These are phyloP conservation scores for Westerdykella ornata DNA, from an alignment of 2,329 filamentous ascomycete species.

Conservation along the genomic window DNA sequence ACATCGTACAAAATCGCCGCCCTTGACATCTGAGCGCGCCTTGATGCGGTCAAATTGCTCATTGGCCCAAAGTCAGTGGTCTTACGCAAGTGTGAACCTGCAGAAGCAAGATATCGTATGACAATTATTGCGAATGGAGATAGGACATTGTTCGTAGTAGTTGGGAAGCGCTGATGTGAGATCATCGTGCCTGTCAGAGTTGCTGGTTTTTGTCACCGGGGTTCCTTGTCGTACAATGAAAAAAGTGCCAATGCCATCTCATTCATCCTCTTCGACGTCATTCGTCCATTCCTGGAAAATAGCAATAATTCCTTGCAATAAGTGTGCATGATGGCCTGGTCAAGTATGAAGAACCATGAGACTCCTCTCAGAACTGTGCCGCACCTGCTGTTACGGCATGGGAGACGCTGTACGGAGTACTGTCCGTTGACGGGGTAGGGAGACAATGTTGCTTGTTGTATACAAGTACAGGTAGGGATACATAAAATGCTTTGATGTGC, in stretches of 20 bases:
- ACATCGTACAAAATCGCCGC: too few species aligned
- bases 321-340: slow-evolving; percentile 1
- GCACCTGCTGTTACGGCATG: too few species aligned
- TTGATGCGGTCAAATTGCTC: too few species aligned
- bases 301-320: slow-evolving; percentile 1
- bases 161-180: background rate
- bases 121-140: background rate
- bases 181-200: background rate
- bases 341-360: background rate
- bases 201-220: background rate
- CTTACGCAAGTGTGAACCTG: too few species aligned
- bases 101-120: too few species aligned
- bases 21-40: too few species aligned
- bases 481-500: background rate
- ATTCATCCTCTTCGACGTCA: slow-evolving; percentile 1
- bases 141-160: background rate
- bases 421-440: too few species aligned
- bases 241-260: background rate
- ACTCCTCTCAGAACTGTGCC: too few species aligned
- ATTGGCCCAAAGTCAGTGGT: too few species aligned
- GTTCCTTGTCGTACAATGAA: slow-evolving; percentile 1
- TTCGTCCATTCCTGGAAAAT: background rate
- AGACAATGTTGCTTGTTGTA: too few species aligned
- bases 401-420: too few species aligned
- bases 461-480: slow-evolving; percentile 2